Evolutionary conservation across 2,329 filamentous ascomycete genomes (phyloP), one percentile per base, ranked within the genome.

Genomic region (Monosporascus sp.): DNA sequence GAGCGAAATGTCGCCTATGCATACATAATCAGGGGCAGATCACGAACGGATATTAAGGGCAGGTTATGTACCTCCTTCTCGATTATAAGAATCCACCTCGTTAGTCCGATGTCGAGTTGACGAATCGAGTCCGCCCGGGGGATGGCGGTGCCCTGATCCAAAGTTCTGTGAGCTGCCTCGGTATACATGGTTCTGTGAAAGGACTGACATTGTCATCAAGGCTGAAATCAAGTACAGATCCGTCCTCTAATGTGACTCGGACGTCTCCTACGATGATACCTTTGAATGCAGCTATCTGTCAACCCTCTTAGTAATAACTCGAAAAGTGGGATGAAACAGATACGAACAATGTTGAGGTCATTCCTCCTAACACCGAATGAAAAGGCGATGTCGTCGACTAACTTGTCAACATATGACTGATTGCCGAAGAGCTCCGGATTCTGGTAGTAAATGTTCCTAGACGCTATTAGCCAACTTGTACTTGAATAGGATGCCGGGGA

Each of bases 381-480:
- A 52, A 78, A 83, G 0, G 89, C 87, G 37, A 95, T 71, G 57
- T 89, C 85, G 62, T 94, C 88, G 0, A 94, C 81, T 46, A 89
- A 82, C 31, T 78, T 76, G 65, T 94, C 86, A 0, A 94, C 88
- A 15, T 82, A 75, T 17, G 70, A 65, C 66, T 94, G 90, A 49
- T 76, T 84, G 20, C 78, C 76, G 63, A 94, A 95, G 0, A 95
- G 73, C 9, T 84, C 78, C 5, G 86, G 82, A 59, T 91, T 80
- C 61, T 89, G 84, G 65, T 95, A 95, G 68, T 86, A 95, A 4
- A 95, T 84, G 63, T 89, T 88, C 56, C 89, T 93, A 55, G n/a
- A 4, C 28, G 1, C 18, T 5, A 35, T 63, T 22, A 65, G 54
- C 9, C 15, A 24, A 11, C 17, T 37, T 26, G 20, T 15, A 15